Percentiles rank a stretch among this genome's conserved stretches.
phyloP scores from a whole-genome alignment of 1,139 yeast genomes.

The Blastobotrys persicus region DNA sequence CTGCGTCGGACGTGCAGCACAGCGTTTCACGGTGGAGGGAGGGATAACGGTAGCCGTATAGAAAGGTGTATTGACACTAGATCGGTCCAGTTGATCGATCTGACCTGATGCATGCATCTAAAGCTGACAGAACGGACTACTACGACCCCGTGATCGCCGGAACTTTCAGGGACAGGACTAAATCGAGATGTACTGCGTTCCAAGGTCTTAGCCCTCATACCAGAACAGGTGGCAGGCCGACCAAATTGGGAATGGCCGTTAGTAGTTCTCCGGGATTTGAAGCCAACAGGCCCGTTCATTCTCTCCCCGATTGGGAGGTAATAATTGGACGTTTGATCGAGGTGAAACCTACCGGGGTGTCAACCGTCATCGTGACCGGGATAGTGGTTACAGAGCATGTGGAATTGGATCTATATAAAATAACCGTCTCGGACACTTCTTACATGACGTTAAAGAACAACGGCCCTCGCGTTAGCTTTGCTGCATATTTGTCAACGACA shows the following conservation, averaged over 20 bases:
- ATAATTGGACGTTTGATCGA: not conserved
- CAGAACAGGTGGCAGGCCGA: not conserved
- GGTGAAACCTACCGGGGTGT: not conserved
- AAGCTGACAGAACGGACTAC: not conserved
- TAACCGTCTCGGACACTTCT: not conserved
- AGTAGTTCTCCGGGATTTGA: not conserved
- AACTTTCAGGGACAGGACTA: not conserved
- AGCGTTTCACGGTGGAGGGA: not conserved
- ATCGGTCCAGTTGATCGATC: not conserved
- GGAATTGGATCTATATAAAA: not conserved
- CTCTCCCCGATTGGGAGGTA: not conserved
- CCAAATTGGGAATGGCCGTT: too few relatives aligned
- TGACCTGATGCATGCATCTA: not conserved
- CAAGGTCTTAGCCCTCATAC: not conserved
- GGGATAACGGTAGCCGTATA: not conserved
- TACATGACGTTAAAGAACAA: too few relatives aligned
- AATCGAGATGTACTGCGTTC: not conserved
- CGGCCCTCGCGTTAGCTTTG: too few relatives aligned
- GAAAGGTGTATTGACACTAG: not conserved
- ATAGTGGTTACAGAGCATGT: not conserved
- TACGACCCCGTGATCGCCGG: not conserved
- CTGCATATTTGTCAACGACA: slow-evolving; percentile 8
- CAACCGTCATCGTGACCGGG: not conserved
- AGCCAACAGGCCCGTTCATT: not conserved
- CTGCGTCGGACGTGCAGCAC: not conserved